Conservation (phyloP, 176 grass and related monocot genomes). For the Elaeis guineensis region DNA sequence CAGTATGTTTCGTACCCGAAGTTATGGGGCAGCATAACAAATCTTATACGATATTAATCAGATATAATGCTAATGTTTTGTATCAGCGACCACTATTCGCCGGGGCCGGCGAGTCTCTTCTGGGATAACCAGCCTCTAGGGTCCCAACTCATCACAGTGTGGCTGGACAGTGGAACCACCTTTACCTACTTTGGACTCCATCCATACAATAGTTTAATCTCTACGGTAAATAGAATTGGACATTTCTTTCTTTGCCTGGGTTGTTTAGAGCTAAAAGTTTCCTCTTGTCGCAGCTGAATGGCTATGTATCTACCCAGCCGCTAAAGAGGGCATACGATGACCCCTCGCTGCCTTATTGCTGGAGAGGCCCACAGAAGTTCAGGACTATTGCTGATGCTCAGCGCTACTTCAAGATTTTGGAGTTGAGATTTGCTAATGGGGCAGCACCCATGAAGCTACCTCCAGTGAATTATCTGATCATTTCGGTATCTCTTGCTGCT, state of each 20-base stretch:
- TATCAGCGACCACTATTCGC: slow-evolving; percentile 81
- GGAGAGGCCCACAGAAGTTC: slow-evolving; percentile 75
- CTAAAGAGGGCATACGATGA: slow-evolving; percentile 48
- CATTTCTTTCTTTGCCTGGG: too few relatives aligned
- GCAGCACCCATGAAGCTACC: slow-evolving; percentile 56
- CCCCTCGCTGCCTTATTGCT: slow-evolving; percentile 51
- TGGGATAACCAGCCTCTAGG: slow-evolving; percentile 43
- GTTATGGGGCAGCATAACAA: too few relatives aligned
- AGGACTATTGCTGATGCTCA: slow-evolving; percentile 61
- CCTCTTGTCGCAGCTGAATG: slow-evolving; percentile 44
- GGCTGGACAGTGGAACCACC: slow-evolving; percentile 87
- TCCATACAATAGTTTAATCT: slow-evolving; percentile 66
- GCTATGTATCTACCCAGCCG: slow-evolving; percentile 35
- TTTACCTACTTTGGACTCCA: slow-evolving; percentile 66
- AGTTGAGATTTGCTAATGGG: slow-evolving; percentile 59
- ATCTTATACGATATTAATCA: too few relatives aligned
- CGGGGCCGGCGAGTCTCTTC: slow-evolving; percentile 49
- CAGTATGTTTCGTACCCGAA: too few relatives aligned
- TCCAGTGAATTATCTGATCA: slow-evolving; percentile 81
- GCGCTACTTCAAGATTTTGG: slow-evolving; percentile 70
- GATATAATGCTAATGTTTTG: not conserved
- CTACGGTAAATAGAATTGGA: slow-evolving; percentile 35
- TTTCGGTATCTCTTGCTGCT: slow-evolving; percentile 43
- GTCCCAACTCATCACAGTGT: slow-evolving; percentile 48
- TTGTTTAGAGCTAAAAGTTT: too few relatives aligned